Evolutionary conservation across 371 early-diverging fungal species (phyloP).

Genomic region (Gilbertella persicaria): DNA sequence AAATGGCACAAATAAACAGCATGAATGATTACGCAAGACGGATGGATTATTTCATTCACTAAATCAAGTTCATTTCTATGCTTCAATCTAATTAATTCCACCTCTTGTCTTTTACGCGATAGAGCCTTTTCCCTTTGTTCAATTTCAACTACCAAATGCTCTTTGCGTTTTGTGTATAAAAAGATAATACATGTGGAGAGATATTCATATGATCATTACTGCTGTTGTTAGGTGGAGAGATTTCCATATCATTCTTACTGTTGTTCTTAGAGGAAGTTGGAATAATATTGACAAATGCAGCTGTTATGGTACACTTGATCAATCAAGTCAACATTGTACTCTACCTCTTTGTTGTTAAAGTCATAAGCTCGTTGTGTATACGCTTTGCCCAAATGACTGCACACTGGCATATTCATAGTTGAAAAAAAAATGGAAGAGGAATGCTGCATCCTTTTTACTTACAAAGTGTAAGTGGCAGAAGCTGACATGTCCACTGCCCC

Average conservation of each 20-base stretch:
- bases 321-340: conserved; percentile 3
- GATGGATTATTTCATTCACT: too few relatives aligned
- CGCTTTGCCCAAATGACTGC: too few relatives aligned
- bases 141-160: neutral
- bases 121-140: neutral
- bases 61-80: conserved; percentile 1
- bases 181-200: neutral
- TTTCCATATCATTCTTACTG: conserved; percentile 3
- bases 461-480: too few relatives aligned
- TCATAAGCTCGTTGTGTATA: too few relatives aligned
- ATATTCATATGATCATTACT: too few relatives aligned
- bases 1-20: too few relatives aligned
- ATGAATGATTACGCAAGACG: too few relatives aligned
- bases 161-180: neutral
- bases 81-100: neutral
- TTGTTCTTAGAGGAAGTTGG: conserved; percentile 1
- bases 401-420: too few relatives aligned
- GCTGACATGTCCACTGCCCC: too few relatives aligned
- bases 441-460: too few relatives aligned
- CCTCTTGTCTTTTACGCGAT: conserved; percentile 1
- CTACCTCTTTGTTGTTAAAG: neutral
- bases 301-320: neutral
- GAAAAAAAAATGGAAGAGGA: too few relatives aligned
- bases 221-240: too few relatives aligned
- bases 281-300: neutral